These are phyloP conservation scores for Stagonosporopsis chrysanthemi DNA, from an alignment of 2,329 filamentous ascomycete species.

Conservation along the genomic window DNA sequence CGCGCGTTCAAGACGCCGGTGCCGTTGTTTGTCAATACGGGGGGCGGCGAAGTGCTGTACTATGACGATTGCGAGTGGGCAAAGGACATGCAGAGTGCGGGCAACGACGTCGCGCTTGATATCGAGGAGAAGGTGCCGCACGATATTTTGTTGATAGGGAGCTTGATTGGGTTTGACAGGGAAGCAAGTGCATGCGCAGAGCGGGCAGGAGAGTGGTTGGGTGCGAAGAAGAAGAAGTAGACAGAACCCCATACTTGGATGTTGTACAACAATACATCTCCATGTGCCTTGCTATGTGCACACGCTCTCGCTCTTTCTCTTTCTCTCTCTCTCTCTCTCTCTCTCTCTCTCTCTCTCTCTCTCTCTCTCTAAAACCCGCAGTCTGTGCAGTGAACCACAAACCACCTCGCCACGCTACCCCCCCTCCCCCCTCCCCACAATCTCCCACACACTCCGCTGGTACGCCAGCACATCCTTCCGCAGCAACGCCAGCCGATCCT, in stretches of 20 bases:
- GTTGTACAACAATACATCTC: no score
- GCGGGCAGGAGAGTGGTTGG: conserved; percentile 51
- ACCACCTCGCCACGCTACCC: no score
- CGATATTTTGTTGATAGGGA: conserved; percentile 55
- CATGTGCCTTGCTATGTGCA: no score
- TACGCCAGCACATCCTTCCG: conserved; percentile 5
- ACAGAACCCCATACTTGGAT: no score
- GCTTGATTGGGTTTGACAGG: conserved; percentile 53
- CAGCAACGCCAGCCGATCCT: not conserved
- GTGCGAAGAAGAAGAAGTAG: no score
- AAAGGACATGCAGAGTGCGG: conserved; percentile 48
- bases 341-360: no score
- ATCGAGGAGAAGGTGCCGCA: conserved; percentile 54
- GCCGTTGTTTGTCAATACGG: conserved; percentile 54
- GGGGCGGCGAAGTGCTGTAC: conserved; percentile 53
- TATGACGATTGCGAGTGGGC: conserved; percentile 51
- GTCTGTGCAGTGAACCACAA: no score
- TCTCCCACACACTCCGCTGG: not conserved
- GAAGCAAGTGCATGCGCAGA: conserved; percentile 45
- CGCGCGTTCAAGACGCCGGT: conserved; percentile 50
- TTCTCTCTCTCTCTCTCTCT: no score
- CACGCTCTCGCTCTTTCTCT: no score
- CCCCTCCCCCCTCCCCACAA: not conserved
- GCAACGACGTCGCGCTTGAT: conserved; percentile 53
- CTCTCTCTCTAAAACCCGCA: no score